A percentile compares a stretch with the other conserved stretches of the same genome.
These are phyloP conservation scores for Cryptosporidium tyzzeri DNA, from an alignment of 169 alveolate genomes.

Conservation along the genomic window DNA sequence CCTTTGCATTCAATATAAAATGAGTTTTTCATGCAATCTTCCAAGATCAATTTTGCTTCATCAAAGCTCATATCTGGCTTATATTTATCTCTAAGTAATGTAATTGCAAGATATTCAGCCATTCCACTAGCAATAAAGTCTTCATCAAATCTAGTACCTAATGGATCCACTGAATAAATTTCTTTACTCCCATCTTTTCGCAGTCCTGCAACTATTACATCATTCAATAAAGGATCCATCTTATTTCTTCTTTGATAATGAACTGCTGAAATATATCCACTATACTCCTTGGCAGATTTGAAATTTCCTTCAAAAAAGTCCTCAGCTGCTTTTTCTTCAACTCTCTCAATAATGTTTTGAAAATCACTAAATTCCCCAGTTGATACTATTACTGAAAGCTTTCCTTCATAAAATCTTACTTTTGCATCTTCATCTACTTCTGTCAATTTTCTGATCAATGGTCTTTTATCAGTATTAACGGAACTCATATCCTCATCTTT, in stretches of 20 bases:
- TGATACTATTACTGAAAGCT: slow-evolving; percentile 22
- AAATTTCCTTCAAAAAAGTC: slow-evolving; percentile 53
- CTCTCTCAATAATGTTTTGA: slow-evolving; percentile 42
- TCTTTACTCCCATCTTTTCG: slow-evolving; percentile 79
- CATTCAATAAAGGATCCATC: slow-evolving; percentile 79
- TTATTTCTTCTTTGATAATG: slow-evolving; percentile 78
- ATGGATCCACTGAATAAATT: slow-evolving; percentile 79
- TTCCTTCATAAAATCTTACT: slow-evolving; percentile 40
- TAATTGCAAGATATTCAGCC: slow-evolving; percentile 79
- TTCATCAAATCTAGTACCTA: slow-evolving; percentile 79
- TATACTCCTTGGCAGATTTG: slow-evolving; percentile 50
- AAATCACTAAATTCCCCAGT: slow-evolving; percentile 71
- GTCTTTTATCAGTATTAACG: slow-evolving; percentile 5
- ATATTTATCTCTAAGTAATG: slow-evolving; percentile 78
- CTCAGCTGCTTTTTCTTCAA: slow-evolving; percentile 47
- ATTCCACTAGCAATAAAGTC: slow-evolving; percentile 81
- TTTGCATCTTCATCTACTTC: slow-evolving; percentile 29
- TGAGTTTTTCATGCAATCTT: slow-evolving; percentile 78
- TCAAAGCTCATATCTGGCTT: slow-evolving; percentile 80
- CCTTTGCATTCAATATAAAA: slow-evolving; percentile 67
- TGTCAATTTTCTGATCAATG: slow-evolving; percentile 28
- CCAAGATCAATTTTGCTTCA: slow-evolving; percentile 78
- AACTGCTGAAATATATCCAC: slow-evolving; percentile 13
- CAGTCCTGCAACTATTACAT: slow-evolving; percentile 79
- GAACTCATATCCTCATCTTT: slow-evolving; percentile 40